Evolutionary conservation across 1,284 basidiomycete species (phyloP).

Genomic region (Cryptococcus sp.): DNA sequence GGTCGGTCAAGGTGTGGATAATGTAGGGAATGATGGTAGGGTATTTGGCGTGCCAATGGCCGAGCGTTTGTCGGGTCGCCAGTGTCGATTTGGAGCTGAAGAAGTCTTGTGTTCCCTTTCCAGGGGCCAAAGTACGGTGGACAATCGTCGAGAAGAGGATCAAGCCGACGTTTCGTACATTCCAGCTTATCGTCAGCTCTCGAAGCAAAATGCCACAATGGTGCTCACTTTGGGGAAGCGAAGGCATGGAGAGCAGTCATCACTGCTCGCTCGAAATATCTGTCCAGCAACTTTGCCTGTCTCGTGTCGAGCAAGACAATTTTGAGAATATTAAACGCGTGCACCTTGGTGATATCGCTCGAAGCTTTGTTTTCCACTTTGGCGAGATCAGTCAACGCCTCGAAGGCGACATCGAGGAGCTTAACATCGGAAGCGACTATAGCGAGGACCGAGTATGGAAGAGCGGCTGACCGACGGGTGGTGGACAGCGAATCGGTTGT

Average conservation of each 20-base stretch:
- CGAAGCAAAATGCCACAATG: neutral
- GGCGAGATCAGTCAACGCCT: slow-evolving; percentile 28
- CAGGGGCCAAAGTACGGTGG: slow-evolving; percentile 31
- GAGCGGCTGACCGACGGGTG: slow-evolving; percentile 43
- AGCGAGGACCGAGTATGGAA: slow-evolving; percentile 41
- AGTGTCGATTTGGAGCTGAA: slow-evolving; percentile 27
- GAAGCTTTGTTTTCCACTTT: slow-evolving; percentile 22
- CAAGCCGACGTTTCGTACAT: slow-evolving; percentile 44
- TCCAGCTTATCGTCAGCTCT: slow-evolving; percentile 36
- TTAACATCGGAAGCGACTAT: slow-evolving; percentile 29
- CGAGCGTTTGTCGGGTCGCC: slow-evolving; percentile 29
- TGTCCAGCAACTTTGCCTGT: slow-evolving; percentile 30
- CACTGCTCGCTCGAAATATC: slow-evolving; percentile 39
- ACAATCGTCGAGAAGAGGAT: slow-evolving; percentile 44
- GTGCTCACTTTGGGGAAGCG: slow-evolving; percentile 38
- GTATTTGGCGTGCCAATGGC: slow-evolving; percentile 33
- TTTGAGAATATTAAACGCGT: slow-evolving; percentile 45
- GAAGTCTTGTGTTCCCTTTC: slow-evolving; percentile 24
- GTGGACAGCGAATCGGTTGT: slow-evolving; percentile 37
- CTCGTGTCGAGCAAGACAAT: slow-evolving; percentile 43
- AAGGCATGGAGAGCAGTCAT: slow-evolving; percentile 40
- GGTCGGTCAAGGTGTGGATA: slow-evolving; percentile 13
- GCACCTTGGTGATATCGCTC: slow-evolving; percentile 39
- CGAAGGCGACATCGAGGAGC: slow-evolving; percentile 30
- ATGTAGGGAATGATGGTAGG: slow-evolving; percentile 34